These are phyloP conservation scores for Platanus orientalis DNA, from an alignment of 164 flowering plant species.

Conservation along the genomic window DNA sequence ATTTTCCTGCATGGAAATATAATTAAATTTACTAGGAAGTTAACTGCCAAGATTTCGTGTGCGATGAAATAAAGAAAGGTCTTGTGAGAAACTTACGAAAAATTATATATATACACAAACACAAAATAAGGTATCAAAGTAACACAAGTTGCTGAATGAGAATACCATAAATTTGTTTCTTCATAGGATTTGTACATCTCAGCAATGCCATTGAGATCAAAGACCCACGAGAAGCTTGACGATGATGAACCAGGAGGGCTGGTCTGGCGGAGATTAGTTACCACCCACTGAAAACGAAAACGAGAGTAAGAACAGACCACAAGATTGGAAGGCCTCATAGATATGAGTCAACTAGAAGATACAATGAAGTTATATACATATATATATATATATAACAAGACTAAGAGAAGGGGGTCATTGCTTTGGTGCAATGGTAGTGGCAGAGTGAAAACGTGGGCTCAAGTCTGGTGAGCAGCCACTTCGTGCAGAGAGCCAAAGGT, in stretches of 20 bases:
- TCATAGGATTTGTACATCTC: conserved; percentile 91
- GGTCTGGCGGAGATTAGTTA: conserved; percentile 72
- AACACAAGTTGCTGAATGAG: neutral
- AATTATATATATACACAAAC: neutral
- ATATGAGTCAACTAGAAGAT: neutral
- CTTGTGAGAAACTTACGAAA: neutral
- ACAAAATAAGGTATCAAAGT: neutral
- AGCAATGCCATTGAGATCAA: conserved; percentile 78
- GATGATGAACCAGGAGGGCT: conserved; percentile 36
- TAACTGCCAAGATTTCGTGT: neutral
- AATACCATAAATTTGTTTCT: conserved; percentile 87
- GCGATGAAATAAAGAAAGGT: neutral
- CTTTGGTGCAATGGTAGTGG: too few species aligned
- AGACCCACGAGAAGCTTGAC: conserved; percentile 74
- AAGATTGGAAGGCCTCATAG: neutral
- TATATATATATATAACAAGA: too few species aligned
- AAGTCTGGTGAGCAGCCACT: too few species aligned
- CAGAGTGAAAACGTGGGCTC: too few species aligned
- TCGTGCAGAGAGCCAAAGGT: too few species aligned
- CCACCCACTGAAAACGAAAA: conserved; percentile 71
- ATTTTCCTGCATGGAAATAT: conserved; percentile 45
- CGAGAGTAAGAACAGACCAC: neutral
- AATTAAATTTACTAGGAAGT: neutral
- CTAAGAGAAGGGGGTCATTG: too few species aligned
- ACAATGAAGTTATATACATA: too few species aligned